Base-by-base conservation (phyloP, 2,329 filamentous ascomycete genomes). In the Colletotrichum euphorbiae region DNA sequence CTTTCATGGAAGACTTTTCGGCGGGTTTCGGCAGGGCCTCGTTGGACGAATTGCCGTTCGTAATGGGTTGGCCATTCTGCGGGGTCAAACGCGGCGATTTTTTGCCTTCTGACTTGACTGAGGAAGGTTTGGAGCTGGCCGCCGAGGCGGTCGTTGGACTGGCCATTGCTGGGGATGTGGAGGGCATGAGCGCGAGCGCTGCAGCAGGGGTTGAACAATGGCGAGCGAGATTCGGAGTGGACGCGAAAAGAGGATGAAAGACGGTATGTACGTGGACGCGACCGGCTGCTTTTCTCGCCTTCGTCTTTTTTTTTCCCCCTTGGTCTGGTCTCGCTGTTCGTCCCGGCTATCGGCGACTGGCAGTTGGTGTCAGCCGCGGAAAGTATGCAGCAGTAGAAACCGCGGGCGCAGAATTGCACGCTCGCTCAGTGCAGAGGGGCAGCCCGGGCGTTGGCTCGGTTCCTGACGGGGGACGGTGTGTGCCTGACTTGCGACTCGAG, bases 1-100 rank as follows among this genome's bases (percentile, higher is more conserved):
- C 87, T 76, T 90, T 90, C 78, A 90, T 87, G 13, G 87, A 88
- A 2, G 84, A 77, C 76, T 87, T 89, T 73, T 89, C 87, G 64
- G 79, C 73, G n/a, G 73, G 69, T 69, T 73, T 72, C 62, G 77
- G 75, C 61, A 76, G 71, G 62, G 73, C 73, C 38, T 82, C 81
- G 52, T 74, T 63, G 70, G 57, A 66, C 64, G 67, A 33, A 52
- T 70, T 62, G 59, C 72, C 73, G 31, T 71, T 72, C 40, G 71
- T 68, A 21, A 65, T 61, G 61, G 70, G 63, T 12, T 71, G 69
- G 38, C 78, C 81, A 71, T 84, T 82, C 62, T 82, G 79, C 19
- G 79, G 78, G 61, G 72, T 74, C 69, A 45, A 80, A 70, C 48
- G 77, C 76, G 13, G 82, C 9, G 83, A 83, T 61, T 74, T 77